Base-by-base conservation (phyloP, 495 filamentous ascomycete genomes). In the Xylaria sp. region DNA sequence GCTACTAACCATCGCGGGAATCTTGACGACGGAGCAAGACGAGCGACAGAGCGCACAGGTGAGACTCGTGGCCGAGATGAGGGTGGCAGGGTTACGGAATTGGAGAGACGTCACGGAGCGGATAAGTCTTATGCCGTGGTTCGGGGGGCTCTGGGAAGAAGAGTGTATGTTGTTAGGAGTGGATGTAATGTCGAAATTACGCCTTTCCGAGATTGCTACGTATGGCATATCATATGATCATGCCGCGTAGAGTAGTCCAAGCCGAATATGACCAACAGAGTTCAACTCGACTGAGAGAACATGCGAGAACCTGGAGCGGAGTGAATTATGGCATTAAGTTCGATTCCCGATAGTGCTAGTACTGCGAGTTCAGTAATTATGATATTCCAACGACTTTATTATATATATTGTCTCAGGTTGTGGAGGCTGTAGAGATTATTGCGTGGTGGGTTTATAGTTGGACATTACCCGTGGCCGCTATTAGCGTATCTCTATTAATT, bases 31-130 rank as follows among this genome's bases (percentile, higher is more conserved):
- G 37, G 69, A 65, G 46, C 59, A n/a, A 35, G 21, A 58, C 44
- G 69, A 71, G 61, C 59, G 61, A 71, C 12, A 65, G 46, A 35
- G 48, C 46, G 69, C 37, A 58, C 43, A 65, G 69, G 50, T 35
- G 69, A 53, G 61, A 65, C 69, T 71, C 48, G 61, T 58, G 61
- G 69, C 61, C 24, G 69, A 71, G 69, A 71, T 71, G 61, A 71
- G 48, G 48, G 48, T 61, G 21, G 61, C 48, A 65, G 69, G 69
- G 43, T 58, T 71, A 71, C 33, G 35, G 69, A 44, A 58, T 21
- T 71, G 69, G 69, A 65, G 26, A 65, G 61, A 17, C 48, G 46
- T 71, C 29, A 71, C 48, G 58, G 61, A 71, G 43, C 69, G 59
- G 46, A 58, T 71, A 44, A 64, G 69, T 64, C 33, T 26, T 65